These are phyloP conservation scores for Micractinium sp. DNA, from an alignment of 139 green algal species.

Conservation along the genomic window DNA sequence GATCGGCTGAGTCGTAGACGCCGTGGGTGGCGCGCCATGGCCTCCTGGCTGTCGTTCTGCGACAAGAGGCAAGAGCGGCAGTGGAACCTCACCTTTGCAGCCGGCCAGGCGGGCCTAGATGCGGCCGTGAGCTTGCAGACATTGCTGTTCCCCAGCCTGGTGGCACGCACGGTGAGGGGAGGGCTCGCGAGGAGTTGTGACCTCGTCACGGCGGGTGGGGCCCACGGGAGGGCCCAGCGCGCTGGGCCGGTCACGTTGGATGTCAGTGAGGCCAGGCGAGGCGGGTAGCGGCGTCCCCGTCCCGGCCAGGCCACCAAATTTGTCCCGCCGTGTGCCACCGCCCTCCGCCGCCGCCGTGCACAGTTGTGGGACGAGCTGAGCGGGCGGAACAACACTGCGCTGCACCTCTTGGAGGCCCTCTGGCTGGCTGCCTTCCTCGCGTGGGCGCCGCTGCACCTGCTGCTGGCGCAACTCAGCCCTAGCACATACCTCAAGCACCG, in stretches of 20 bases:
- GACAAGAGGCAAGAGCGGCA: neutral
- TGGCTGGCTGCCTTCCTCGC: constrained; percentile 11
- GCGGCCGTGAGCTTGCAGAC: neutral
- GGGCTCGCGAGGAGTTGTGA: no score
- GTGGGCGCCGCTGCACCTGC: constrained; percentile 15
- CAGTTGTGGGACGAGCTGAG: constrained; percentile 9
- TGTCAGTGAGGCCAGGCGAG: neutral
- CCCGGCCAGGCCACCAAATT: no score
- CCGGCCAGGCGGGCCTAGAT: neutral
- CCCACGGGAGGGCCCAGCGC: no score
- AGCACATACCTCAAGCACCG: neutral
- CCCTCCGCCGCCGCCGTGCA: no score
- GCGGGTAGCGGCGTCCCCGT: neutral
- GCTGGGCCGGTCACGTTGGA: neutral
- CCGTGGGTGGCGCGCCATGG: neutral
- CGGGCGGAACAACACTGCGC: neutral
- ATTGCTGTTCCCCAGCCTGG: neutral
- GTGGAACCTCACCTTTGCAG: neutral
- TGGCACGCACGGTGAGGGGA: constrained; percentile 9
- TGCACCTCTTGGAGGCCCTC: neutral
- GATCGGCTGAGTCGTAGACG: no score
- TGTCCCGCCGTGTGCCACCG: no score
- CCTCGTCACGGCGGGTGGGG: no score
- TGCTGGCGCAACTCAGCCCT: neutral
- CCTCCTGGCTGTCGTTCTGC: neutral